Percentiles rank a stretch among this genome's conserved stretches.
phyloP scores from a whole-genome alignment of 2,329 filamentous ascomycete species.

The Fusarium sp. region DNA sequence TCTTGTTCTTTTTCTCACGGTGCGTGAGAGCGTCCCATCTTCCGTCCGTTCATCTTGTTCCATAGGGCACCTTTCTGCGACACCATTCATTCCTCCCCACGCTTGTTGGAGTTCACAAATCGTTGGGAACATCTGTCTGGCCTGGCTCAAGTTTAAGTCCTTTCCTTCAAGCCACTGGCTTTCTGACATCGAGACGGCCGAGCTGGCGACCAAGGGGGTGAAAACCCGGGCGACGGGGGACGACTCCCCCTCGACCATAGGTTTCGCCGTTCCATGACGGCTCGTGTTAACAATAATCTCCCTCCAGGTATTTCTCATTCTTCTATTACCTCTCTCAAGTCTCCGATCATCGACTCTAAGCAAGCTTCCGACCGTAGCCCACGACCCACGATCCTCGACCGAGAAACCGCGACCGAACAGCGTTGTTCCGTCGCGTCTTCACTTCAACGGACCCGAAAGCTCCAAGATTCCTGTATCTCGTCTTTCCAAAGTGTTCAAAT shows the following conservation, averaged over 20 bases:
- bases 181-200: background rate
- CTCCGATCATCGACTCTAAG: background rate
- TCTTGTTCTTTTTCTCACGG: background rate
- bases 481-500: background rate
- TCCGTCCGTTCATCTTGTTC: background rate
- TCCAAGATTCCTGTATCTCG: too few species aligned
- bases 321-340: background rate
- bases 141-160: background rate
- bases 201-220: background rate
- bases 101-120: background rate
- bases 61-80: background rate
- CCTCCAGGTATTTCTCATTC: background rate
- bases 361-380: background rate
- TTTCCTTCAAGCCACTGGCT: accelerated
- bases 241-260: background rate
- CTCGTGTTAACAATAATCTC: background rate
- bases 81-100: background rate
- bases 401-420: background rate
- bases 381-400: background rate
- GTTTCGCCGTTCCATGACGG: background rate
- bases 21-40: background rate
- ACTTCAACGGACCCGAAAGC: background rate
- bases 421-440: background rate
- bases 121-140: background rate
- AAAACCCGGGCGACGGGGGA: background rate